Conservation (phyloP, 2,329 filamentous ascomycete species). For the Penicillium sp. region DNA sequence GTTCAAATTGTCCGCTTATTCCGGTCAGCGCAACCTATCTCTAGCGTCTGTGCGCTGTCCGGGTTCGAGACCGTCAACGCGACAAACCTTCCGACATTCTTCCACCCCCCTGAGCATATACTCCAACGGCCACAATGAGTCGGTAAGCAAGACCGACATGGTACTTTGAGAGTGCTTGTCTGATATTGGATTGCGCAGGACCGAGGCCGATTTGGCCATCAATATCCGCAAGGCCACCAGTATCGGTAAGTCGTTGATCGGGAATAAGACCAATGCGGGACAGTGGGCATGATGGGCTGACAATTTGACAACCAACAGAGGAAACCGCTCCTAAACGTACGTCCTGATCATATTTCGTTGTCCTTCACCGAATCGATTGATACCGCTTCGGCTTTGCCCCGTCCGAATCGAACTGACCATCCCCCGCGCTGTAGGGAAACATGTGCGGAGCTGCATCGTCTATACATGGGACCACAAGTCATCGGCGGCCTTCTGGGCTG, state of each 20-base stretch:
- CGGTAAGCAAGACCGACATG: slow-evolving; percentile 46
- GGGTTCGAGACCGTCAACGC: slow-evolving; percentile 21
- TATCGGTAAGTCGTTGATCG: slow-evolving; percentile 47
- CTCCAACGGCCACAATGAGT: slow-evolving; percentile 60
- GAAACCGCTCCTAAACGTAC: slow-evolving; percentile 67
- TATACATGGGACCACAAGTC: slow-evolving; percentile 99
- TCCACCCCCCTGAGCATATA: slow-evolving; percentile 21
- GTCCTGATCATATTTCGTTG: slow-evolving; percentile 13
- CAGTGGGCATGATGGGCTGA: slow-evolving; percentile 8
- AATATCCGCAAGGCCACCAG: slow-evolving; percentile 68
- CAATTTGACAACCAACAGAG: slow-evolving; percentile 43
- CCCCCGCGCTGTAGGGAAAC: slow-evolving; percentile 60
- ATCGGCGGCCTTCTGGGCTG: slow-evolving; percentile 90
- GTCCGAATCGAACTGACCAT: slow-evolving; percentile 2
- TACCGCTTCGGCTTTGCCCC: slow-evolving; percentile 1
- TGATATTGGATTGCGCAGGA: slow-evolving; percentile 38
- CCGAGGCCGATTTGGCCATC: slow-evolving; percentile 63
- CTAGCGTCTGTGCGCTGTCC: slow-evolving; percentile 20
- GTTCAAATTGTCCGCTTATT: slow-evolving; percentile 1
- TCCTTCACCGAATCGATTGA: slow-evolving; percentile 6
- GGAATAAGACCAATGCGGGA: slow-evolving; percentile 3
- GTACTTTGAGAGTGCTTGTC: not conserved
- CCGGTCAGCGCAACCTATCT: slow-evolving; percentile 10
- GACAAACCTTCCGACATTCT: slow-evolving; percentile 8
- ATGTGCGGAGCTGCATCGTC: slow-evolving; percentile 96